Evolutionary conservation across 208 protist species (phyloP), one percentile per base, ranked within the genome.

Genomic region (Baffinella frigidus): DNA sequence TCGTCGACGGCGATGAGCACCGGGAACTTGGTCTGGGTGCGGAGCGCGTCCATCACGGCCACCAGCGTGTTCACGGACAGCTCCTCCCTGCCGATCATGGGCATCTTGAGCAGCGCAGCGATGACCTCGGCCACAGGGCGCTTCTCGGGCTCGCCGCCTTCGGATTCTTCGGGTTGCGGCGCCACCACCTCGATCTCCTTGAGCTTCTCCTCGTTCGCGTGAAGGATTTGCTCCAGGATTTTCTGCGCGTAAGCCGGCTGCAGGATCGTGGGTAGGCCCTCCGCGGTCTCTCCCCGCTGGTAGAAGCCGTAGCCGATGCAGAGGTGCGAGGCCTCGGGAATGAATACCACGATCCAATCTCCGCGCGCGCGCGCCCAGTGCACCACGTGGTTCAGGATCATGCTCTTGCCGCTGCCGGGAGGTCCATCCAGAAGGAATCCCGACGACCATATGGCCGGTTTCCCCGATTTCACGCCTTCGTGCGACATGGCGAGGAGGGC

Each of bases 261-360:
- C n/a, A 73, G 33, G 43, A 90, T 90, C 27, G 33, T 87, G 14
- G 30, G 45, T 9, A 10, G 39, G 10, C 39, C 48, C 10, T 72
- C 83, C 27, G 33, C 83, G 7, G 38, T 11, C 71, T 87, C 83
- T 0, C 56, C 83, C 3, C 83, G 51, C 45, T 89, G n/a, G 45
- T 41, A 90, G 36, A 77, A 51, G 14, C 83, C 83, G 11, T 44
- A 48, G 11, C 83, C 83, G n/a, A 20, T n/a, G 5, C 67, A 44
- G 30, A 73, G 41, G 9, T 36, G 61, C 45, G 83, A 90, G 35
- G 62, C 51, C n/a, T 90, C 44, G 20, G 83, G 83, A 3, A 90
- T 24, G 45, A 90, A 90, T 17, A 90, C 56, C 0, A 90, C 83
- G 20, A 90, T 11, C 83, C 83, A 90, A n/a, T 90, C 83, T 27